A percentile compares a stretch with the other conserved stretches of the same genome.
phyloP scores from a whole-genome alignment of 257 asterid genomes.

The Solanum ossicruentum region DNA sequence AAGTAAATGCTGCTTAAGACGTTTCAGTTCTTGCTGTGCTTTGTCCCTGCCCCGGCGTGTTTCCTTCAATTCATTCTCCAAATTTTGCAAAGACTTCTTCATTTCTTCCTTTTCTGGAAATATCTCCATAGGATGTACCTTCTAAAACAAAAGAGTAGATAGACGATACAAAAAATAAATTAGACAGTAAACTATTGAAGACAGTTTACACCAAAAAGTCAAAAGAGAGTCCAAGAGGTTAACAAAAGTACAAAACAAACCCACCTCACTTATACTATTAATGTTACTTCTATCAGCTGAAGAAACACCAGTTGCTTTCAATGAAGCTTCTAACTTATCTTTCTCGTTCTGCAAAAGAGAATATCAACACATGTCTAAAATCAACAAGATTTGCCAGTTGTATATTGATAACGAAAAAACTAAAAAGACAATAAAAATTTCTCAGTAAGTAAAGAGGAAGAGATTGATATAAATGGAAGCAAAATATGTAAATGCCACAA shows the following conservation, averaged over 20 bases:
- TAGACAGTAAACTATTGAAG: neutral
- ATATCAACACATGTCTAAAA: neutral
- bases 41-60: slow-evolving; percentile 61
- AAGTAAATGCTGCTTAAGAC: slow-evolving; percentile 91
- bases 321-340: slow-evolving; percentile 51
- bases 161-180: neutral
- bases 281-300: slow-evolving; percentile 18
- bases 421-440: neutral
- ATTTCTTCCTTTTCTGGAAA: slow-evolving; percentile 49
- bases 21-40: slow-evolving; percentile 66
- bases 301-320: slow-evolving; percentile 34
- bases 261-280: slow-evolving; percentile 42
- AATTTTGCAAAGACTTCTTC: slow-evolving; percentile 48
- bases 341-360: slow-evolving; percentile 60
- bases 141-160: slow-evolving; percentile 13
- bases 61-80: slow-evolving; percentile 75
- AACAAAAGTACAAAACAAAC: neutral
- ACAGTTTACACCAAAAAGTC: neutral
- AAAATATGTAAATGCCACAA: neutral
- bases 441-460: neutral
- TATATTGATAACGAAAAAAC: neutral
- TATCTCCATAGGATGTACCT: slow-evolving; percentile 28
- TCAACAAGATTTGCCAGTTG: neutral
- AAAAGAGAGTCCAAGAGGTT: neutral
- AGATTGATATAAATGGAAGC: neutral